phyloP scores from a whole-genome alignment of 148 eudicot species.

The Persicaria maculosa region DNA sequence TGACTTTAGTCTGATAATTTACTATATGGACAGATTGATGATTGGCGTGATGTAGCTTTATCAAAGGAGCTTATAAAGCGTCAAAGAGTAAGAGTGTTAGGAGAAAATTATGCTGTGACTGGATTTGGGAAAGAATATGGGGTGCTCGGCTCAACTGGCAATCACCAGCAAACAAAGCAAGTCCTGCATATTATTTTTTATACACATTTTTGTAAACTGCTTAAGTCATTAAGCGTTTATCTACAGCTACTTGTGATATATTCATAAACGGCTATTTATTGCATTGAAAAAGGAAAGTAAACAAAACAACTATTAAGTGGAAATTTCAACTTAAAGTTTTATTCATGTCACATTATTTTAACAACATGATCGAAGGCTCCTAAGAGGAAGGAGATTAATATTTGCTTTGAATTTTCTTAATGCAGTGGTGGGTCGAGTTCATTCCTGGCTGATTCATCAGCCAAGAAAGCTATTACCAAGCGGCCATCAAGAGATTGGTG shows the following conservation, averaged over 20 bases:
- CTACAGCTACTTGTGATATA: not conserved
- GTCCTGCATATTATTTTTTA: not conserved
- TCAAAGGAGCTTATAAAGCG: conserved; percentile 66
- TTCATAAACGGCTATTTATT: too few species aligned
- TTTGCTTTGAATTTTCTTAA: conserved; percentile 13
- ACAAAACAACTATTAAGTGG: not conserved
- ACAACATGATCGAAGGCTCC: not conserved
- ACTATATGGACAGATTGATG: conserved; percentile 64
- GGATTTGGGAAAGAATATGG: conserved; percentile 85
- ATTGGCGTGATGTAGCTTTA: conserved; percentile 90
- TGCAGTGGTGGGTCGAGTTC: conserved; percentile 52
- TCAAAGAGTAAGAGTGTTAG: conserved; percentile 65
- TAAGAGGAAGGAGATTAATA: not conserved
- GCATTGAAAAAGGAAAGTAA: too few species aligned
- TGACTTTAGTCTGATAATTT: conserved; percentile 9
- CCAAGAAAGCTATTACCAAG: conserved; percentile 42
- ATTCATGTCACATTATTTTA: not conserved
- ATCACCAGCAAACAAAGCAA: conserved; percentile 45
- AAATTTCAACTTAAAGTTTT: not conserved
- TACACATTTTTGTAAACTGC: not conserved
- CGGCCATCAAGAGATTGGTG: conserved; percentile 66
- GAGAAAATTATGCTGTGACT: conserved; percentile 70
- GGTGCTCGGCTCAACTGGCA: conserved; percentile 41
- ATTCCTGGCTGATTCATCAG: conserved; percentile 41
- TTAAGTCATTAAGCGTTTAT: not conserved